Evolutionary conservation across 2,329 filamentous ascomycete species (phyloP).

Genomic region (Polychaeton citri): DNA sequence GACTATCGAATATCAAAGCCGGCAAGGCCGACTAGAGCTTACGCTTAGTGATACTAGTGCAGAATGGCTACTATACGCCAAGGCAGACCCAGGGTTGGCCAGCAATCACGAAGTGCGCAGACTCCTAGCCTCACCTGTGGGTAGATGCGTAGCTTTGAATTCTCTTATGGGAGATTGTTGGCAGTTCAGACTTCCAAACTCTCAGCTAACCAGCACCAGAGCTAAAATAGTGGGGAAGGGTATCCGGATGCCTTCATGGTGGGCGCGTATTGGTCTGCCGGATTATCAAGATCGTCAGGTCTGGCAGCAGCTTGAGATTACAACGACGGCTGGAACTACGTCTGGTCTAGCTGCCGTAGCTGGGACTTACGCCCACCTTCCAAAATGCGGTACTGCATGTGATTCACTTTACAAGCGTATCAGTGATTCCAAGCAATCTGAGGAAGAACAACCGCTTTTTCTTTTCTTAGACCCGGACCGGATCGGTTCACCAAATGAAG

Average conservation of each 20-base stretch:
- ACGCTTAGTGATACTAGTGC: slow-evolving; percentile 6
- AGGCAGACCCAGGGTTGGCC: slow-evolving; percentile 8
- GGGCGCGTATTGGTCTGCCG: slow-evolving; percentile 22
- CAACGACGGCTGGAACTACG: slow-evolving; percentile 16
- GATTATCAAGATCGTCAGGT: slow-evolving; percentile 29
- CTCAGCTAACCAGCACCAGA: neutral
- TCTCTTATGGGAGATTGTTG: slow-evolving; percentile 23
- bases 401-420: slow-evolving; percentile 39
- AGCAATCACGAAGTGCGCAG: slow-evolving; percentile 10
- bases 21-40: slow-evolving; percentile 26
- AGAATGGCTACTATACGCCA: slow-evolving; percentile 19
- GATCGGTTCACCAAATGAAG: slow-evolving; percentile 31
- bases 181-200: slow-evolving; percentile 31
- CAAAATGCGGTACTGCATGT: slow-evolving; percentile 44
- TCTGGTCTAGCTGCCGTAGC: slow-evolving; percentile 16
- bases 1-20: slow-evolving; percentile 28
- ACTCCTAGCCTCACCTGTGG: slow-evolving; percentile 15
- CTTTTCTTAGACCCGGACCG: slow-evolving; percentile 46
- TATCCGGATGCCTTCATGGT: slow-evolving; percentile 21
- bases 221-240: slow-evolving; percentile 10
- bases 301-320: slow-evolving; percentile 31
- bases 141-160: slow-evolving; percentile 5
- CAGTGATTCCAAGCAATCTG: slow-evolving; percentile 2
- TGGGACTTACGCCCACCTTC: slow-evolving; percentile 39
- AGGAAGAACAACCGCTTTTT: slow-evolving; percentile 27